A percentile compares a stretch with the other conserved stretches of the same genome.
Conservation (phyloP, 257 asterid species). For the Oldenlandia corymbosa region DNA sequence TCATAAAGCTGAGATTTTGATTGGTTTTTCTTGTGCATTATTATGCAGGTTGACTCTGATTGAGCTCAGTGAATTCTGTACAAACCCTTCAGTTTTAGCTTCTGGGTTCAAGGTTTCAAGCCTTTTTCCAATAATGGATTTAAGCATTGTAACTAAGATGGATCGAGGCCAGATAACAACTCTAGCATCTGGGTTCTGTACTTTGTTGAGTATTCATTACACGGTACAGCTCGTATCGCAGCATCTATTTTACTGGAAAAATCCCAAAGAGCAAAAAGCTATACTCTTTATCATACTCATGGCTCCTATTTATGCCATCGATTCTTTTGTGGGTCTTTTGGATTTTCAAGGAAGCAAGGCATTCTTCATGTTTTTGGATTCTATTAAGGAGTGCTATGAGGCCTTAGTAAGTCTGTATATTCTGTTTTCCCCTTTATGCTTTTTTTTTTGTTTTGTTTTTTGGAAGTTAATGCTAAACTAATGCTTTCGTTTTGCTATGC, state of each 20-base stretch:
- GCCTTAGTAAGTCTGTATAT: slow-evolving; percentile 51
- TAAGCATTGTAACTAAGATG: slow-evolving; percentile 36
- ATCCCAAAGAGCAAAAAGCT: slow-evolving; percentile 77
- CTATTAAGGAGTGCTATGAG: slow-evolving; percentile 74
- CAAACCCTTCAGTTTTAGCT: neutral
- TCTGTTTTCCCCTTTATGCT: too few species aligned
- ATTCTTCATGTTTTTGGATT: slow-evolving; percentile 54
- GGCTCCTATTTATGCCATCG: slow-evolving; percentile 74
- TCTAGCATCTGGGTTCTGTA: slow-evolving; percentile 56
- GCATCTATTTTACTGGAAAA: slow-evolving; percentile 84
- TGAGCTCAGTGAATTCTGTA: neutral
- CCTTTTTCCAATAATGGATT: slow-evolving; percentile 35
- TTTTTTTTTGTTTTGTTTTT: neutral
- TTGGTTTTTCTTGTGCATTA: neutral
- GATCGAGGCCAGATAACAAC: slow-evolving; percentile 58
- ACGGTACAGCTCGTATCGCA: slow-evolving; percentile 71
- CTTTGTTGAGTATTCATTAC: slow-evolving; percentile 62
- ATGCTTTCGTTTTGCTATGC: neutral
- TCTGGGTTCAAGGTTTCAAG: neutral
- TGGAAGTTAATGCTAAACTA: neutral
- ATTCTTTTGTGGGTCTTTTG: slow-evolving; percentile 65
- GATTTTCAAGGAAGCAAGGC: slow-evolving; percentile 55
- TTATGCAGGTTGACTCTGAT: slow-evolving; percentile 17
- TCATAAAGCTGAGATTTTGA: slow-evolving; percentile 2
- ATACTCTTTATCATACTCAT: slow-evolving; percentile 56